A percentile compares a stretch with the other conserved stretches of the same genome.
Conservation (phyloP, 2,329 filamentous ascomycete species). For the Mariannaea sp. region DNA sequence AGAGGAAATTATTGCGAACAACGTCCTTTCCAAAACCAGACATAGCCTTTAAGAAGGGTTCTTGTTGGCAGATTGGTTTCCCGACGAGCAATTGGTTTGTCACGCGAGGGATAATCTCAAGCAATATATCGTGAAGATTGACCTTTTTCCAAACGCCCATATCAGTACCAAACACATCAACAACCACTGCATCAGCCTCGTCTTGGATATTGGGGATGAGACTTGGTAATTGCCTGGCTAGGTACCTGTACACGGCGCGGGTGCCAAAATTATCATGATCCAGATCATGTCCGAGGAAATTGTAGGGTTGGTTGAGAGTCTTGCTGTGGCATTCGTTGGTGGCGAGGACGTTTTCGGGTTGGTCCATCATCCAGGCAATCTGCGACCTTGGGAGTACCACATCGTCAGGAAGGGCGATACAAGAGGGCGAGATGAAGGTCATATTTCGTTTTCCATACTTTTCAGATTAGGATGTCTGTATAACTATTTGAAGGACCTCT, state of each 20-base stretch:
- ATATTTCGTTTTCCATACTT: constrained; percentile 49
- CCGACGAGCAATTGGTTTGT: constrained; percentile 53
- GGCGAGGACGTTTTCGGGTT: constrained; percentile 50
- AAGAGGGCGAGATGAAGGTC: constrained; percentile 50
- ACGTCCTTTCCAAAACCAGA: constrained; percentile 56
- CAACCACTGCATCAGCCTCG: constrained; percentile 45
- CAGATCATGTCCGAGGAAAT: constrained; percentile 47
- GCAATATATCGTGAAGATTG: constrained; percentile 52
- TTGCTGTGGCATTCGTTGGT: constrained; percentile 48
- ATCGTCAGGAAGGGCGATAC: constrained; percentile 47
- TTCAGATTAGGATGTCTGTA: neutral
- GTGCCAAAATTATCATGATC: constrained; percentile 47
- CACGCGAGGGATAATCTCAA: constrained; percentile 49
- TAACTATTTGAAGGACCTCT: neutral
- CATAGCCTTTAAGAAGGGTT: constrained; percentile 51
- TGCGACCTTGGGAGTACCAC: constrained; percentile 51
- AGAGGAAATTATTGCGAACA: constrained; percentile 49
- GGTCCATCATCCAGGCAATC: constrained; percentile 52
- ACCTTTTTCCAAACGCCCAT: constrained; percentile 44
- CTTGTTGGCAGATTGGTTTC: constrained; percentile 46
- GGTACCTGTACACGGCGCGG: constrained; percentile 50
- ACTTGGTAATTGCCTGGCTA: constrained; percentile 46
- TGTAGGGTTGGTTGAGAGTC: constrained; percentile 46
- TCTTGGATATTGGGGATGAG: constrained; percentile 49
- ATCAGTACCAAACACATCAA: constrained; percentile 44